Evolutionary conservation across 176 grass and related monocot genomes (phyloP).

Genomic region (Triticum dicoccoides): DNA sequence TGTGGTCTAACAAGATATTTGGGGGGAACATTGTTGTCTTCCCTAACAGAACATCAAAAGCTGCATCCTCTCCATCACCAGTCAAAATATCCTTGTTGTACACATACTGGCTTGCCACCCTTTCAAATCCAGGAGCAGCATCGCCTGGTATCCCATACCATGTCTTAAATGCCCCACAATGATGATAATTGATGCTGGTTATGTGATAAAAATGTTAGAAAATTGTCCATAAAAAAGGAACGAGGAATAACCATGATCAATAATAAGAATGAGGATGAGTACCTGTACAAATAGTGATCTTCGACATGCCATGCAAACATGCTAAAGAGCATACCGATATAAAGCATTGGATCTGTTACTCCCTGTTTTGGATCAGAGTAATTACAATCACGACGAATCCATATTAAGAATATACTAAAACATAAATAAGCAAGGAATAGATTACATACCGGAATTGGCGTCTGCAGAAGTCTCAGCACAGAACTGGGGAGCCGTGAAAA

Average conservation of each 20-base stretch:
- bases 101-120: conserved; percentile 61
- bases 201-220: conserved; percentile 27
- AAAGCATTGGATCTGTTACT: conserved; percentile 99
- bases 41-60: conserved; percentile 88
- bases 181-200: conserved; percentile 95
- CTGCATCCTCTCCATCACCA: conserved; percentile 82
- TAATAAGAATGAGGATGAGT: not conserved
- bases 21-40: conserved; percentile 99
- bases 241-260: not conserved
- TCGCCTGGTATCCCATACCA: conserved; percentile 99
- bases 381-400: conserved; percentile 10
- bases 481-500: conserved; percentile 84
- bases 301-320: conserved; percentile 99
- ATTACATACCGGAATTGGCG: conserved; percentile 76
- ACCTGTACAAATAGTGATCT: conserved; percentile 99
- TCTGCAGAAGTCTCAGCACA: conserved; percentile 71
- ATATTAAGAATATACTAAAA: not conserved
- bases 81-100: conserved; percentile 79
- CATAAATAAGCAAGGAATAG: not conserved
- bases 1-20: conserved; percentile 70
- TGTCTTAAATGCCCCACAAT: conserved; percentile 92
- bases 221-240: not conserved
- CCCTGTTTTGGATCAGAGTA: conserved; percentile 59
- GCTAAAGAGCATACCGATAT: conserved; percentile 99
- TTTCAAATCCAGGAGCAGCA: conserved; percentile 83